These are phyloP conservation scores for Talaromyces ruber DNA, from an alignment of 495 filamentous ascomycete species.

Conservation along the genomic window DNA sequence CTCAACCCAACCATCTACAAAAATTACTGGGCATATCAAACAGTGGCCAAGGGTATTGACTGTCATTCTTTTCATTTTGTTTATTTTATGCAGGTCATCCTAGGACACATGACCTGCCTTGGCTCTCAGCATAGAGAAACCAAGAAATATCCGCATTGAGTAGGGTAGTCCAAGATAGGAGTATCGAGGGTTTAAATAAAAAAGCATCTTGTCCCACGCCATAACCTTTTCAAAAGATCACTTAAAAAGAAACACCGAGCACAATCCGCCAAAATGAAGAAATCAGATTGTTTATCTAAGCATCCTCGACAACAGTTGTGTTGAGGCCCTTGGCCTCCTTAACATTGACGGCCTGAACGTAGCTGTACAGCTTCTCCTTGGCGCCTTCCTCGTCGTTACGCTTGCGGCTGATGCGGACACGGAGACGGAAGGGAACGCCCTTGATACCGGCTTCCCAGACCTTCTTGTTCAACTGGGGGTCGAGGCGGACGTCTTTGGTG, in stretches of 20 bases:
- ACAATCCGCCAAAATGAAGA: not conserved
- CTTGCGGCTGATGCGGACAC: slow-evolving; percentile 96
- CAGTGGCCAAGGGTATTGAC: not conserved
- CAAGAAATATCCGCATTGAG: not conserved
- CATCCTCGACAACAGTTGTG: slow-evolving; percentile 66
- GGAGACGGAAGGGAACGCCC: slow-evolving; percentile 93
- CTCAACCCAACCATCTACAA: too few species aligned
- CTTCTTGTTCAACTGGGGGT: slow-evolving; percentile 99
- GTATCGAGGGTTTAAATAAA: not conserved
- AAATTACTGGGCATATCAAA: too few species aligned
- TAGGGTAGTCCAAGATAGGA: not conserved
- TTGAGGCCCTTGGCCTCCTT: slow-evolving; percentile 97
- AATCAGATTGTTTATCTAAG: slow-evolving; percentile 22
- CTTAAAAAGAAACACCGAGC: slow-evolving; percentile 7
- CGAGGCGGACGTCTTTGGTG: slow-evolving; percentile 93
- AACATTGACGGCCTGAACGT: slow-evolving; percentile 98
- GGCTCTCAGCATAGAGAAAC: not conserved
- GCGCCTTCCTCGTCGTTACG: slow-evolving; percentile 99
- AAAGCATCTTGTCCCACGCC: not conserved
- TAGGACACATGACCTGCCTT: not conserved
- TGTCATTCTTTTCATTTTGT: not conserved
- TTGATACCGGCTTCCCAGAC: slow-evolving; percentile 99
- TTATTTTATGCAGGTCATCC: not conserved
- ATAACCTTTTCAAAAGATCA: not conserved
- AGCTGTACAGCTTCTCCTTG: slow-evolving; percentile 96